Evolutionary conservation across 805 yeast genomes (phyloP).

Genomic region (Zygotorulaspora florentina): DNA sequence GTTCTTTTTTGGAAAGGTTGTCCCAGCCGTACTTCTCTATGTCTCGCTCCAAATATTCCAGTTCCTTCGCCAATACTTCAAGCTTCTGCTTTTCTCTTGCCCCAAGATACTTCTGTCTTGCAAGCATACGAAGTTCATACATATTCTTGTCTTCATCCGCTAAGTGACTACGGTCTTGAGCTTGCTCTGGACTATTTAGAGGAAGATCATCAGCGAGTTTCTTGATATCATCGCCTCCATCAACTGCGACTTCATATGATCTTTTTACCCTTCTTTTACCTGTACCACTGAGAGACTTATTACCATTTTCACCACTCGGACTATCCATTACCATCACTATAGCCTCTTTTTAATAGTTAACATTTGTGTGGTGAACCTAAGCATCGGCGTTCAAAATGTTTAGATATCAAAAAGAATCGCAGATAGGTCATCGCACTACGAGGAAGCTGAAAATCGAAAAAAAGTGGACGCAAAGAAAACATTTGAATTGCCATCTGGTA

Average conservation of each 20-base stretch:
- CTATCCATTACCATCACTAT: background rate
- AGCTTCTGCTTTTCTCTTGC: slow-evolving; percentile 48
- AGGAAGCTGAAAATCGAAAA: too few relatives aligned
- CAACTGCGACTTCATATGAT: slow-evolving; percentile 11
- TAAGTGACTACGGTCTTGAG: background rate
- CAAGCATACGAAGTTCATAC: slow-evolving; percentile 41
- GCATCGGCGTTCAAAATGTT: background rate
- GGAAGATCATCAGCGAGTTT: background rate
- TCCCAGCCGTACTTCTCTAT: slow-evolving; percentile 52
- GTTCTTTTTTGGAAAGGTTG: slow-evolving; percentile 45
- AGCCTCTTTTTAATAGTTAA: background rate
- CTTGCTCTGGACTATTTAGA: background rate
- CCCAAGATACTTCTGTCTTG: slow-evolving; percentile 46
- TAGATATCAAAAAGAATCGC: background rate
- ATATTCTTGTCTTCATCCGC: slow-evolving; percentile 20
- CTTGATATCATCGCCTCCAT: slow-evolving; percentile 17
- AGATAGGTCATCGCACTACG: background rate
- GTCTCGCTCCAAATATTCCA: slow-evolving; percentile 47
- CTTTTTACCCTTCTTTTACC: slow-evolving; percentile 26
- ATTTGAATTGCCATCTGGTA: background rate
- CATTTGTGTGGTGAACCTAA: background rate
- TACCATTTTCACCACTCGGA: background rate
- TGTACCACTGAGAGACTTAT: slow-evolving; percentile 11
- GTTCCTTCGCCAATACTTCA: slow-evolving; percentile 42
- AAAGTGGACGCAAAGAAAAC: background rate